Evolutionary conservation across 352 stramenopile genomes (phyloP).

Genomic region (Phytophthora uliginosa): DNA sequence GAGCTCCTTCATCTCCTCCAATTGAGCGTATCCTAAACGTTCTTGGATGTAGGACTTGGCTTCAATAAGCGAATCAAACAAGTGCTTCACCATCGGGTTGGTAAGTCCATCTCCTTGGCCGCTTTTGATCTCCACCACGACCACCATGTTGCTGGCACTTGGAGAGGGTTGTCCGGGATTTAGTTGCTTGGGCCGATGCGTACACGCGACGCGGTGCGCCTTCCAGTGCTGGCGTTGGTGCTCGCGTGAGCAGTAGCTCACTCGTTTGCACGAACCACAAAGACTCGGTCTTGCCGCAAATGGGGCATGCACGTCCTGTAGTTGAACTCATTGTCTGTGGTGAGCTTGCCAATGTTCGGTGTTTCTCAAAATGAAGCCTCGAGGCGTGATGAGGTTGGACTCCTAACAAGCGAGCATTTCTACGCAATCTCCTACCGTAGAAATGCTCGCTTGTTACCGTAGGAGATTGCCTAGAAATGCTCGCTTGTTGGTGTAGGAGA

Average conservation of each 20-base stretch:
- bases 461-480: too few species aligned
- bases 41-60: not conserved
- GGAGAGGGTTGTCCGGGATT: too few species aligned
- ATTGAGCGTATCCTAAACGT: not conserved
- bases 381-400: too few species aligned
- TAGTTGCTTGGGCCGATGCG: not conserved
- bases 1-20: not conserved
- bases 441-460: too few species aligned
- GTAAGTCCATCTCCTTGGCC: not conserved
- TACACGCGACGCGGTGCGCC: not conserved
- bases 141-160: not conserved
- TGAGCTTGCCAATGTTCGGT: too few species aligned
- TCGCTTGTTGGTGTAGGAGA: too few species aligned
- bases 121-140: conserved; percentile 1
- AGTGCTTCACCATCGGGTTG: conserved; percentile 1
- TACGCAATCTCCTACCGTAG: too few species aligned
- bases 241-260: not conserved
- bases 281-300: not conserved
- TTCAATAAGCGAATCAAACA: not conserved
- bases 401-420: too few species aligned
- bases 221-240: not conserved
- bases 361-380: not conserved
- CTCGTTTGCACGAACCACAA: not conserved
- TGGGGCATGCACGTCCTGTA: not conserved
- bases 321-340: not conserved